These are phyloP conservation scores for Rhodotorula kratochvilovae DNA, from an alignment of 768 basidiomycete genomes.

Conservation along the genomic window DNA sequence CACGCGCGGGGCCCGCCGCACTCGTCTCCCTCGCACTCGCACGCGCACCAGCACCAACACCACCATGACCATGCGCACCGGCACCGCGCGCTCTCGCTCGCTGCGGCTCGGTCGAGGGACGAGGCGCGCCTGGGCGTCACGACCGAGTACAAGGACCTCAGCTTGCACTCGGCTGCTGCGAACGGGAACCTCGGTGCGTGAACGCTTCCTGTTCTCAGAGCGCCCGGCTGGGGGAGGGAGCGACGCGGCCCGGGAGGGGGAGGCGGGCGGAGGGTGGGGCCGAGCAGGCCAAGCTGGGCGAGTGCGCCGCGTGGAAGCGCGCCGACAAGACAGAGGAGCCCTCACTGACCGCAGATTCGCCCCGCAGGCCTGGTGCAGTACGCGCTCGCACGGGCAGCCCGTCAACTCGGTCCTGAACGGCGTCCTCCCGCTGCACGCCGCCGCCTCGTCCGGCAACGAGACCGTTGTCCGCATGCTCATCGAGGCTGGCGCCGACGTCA, in stretches of 20 bases:
- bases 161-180: slow-evolving; percentile 53
- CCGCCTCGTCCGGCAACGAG: slow-evolving; percentile 82
- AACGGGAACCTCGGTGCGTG: slow-evolving; percentile 66
- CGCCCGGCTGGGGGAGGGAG: neutral
- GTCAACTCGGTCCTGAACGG: slow-evolving; percentile 94
- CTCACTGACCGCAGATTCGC: neutral
- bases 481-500: slow-evolving; percentile 94
- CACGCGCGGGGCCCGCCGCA: neutral
- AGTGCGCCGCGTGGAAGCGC: no score
- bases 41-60: neutral
- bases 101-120: slow-evolving; percentile 4
- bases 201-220: neutral
- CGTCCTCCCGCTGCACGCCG: slow-evolving; percentile 93
- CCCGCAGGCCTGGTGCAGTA: slow-evolving; percentile 70
- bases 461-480: slow-evolving; percentile 82
- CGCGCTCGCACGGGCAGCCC: slow-evolving; percentile 87
- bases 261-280: neutral
- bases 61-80: neutral
- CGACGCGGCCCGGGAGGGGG: no score
- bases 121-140: slow-evolving; percentile 26
- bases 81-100: neutral
- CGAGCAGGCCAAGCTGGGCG: no score
- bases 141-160: slow-evolving; percentile 48
- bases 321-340: no score
- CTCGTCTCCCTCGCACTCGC: neutral